These are phyloP conservation scores for Acacia concinna DNA, from an alignment of 331 rosid genomes.

Conservation along the genomic window DNA sequence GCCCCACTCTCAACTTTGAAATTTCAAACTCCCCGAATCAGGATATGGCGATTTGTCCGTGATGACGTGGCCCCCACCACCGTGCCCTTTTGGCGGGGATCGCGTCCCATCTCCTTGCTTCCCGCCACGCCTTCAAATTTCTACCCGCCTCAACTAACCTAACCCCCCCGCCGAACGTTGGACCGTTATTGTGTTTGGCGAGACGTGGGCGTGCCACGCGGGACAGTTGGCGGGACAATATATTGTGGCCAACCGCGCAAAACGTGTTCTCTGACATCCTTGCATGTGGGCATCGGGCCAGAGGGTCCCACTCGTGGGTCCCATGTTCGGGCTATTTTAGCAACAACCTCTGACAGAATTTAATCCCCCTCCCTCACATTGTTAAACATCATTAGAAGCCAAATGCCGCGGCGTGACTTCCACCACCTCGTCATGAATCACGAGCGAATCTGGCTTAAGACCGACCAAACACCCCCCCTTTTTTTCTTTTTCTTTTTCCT, in stretches of 20 bases:
- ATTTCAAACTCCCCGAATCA: neutral
- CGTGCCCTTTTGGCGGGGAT: constrained; percentile 27
- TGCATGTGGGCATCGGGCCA: constrained; percentile 49
- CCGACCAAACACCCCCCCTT: neutral
- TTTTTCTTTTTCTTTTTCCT: neutral
- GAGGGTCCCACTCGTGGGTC: neutral
- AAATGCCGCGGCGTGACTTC: neutral
- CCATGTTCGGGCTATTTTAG: neutral
- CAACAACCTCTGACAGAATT: neutral
- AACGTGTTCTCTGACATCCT: constrained; percentile 58
- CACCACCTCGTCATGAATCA: neutral
- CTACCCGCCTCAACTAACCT: neutral
- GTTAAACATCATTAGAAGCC: neutral
- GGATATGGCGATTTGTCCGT: neutral
- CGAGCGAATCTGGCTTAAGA: neutral
- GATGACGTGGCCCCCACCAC: constrained; percentile 5
- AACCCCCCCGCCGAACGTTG: neutral
- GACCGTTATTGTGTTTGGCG: neutral
- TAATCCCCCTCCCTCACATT: neutral
- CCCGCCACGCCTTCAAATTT: constrained; percentile 19
- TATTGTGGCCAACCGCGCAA: constrained; percentile 17
- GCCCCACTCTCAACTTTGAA: neutral
- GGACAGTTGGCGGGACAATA: constrained; percentile 5
- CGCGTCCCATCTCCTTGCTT: neutral
- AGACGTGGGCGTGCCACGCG: neutral